These are phyloP conservation scores for Pythium aphanidermatum DNA, from an alignment of 352 stramenopile species.

Conservation along the genomic window DNA sequence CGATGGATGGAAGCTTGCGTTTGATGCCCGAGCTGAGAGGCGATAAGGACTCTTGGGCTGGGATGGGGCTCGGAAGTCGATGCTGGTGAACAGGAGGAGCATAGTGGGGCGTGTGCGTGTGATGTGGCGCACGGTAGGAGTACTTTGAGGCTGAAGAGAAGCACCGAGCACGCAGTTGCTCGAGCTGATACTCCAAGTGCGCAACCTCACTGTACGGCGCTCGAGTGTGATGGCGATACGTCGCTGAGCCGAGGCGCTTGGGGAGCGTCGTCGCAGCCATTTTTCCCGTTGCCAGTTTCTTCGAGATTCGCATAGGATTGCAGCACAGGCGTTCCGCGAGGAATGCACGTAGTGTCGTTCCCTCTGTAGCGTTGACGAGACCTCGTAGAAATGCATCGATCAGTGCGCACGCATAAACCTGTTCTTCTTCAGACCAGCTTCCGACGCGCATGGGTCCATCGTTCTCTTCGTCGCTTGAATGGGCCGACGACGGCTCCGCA, in stretches of 20 bases:
- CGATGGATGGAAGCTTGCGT: neutral
- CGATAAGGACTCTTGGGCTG: too few relatives aligned
- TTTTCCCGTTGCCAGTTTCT: constrained; percentile 78
- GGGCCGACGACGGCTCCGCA: too few relatives aligned
- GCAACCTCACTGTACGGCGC: neutral
- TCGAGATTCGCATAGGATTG: constrained; percentile 92
- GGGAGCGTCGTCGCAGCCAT: constrained; percentile 11
- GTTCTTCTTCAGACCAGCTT: constrained; percentile 29
- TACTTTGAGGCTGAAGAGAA: neutral
- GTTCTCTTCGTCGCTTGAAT: neutral
- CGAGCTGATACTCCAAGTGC: neutral
- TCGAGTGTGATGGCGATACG: neutral
- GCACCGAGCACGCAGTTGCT: neutral
- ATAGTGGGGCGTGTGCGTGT: too few relatives aligned
- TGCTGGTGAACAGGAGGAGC: too few relatives aligned
- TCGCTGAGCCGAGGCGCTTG: constrained; percentile 8
- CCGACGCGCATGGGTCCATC: constrained; percentile 10
- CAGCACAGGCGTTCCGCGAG: constrained; percentile 87
- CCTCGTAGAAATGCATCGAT: constrained; percentile 86
- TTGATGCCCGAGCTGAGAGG: neutral
- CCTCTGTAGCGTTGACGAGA: constrained; percentile 64
- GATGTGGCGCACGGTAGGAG: too few relatives aligned
- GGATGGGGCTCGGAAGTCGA: too few relatives aligned
- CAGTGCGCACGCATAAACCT: constrained; percentile 70
- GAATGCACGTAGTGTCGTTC: constrained; percentile 78